Evolutionary conservation across 768 basidiomycete genomes (phyloP).

Genomic region (Pleurotus platypus): DNA sequence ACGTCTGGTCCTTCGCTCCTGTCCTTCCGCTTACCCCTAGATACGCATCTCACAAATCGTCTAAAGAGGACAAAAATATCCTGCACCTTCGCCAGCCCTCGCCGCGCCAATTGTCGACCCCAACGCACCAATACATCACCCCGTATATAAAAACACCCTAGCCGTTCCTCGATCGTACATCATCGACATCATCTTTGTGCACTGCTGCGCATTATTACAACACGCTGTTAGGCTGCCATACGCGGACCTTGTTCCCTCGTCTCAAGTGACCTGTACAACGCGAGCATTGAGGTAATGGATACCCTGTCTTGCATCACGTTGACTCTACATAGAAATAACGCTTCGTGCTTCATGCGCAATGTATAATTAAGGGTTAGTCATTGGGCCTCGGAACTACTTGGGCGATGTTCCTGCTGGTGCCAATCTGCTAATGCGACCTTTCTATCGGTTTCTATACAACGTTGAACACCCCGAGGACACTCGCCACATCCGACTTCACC

Average conservation of each 20-base stretch:
- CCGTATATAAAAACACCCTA: not conserved
- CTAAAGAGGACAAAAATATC: not conserved
- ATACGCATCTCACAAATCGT: not conserved
- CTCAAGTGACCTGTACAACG: constrained; percentile 1
- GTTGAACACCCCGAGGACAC: too few species aligned
- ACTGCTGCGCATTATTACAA: constrained; percentile 3
- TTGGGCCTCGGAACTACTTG: not conserved
- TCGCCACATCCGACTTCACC: constrained; percentile 3
- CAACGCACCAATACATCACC: not conserved
- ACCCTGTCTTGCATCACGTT: too few species aligned
- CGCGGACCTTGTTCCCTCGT: not conserved
- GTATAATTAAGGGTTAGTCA: not conserved
- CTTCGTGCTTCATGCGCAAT: not conserved
- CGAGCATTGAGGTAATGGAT: too few species aligned
- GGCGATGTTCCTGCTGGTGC: not conserved
- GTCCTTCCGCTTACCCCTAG: not conserved
- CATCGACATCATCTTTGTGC: too few species aligned
- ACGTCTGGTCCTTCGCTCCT: too few species aligned
- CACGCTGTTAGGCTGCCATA: not conserved
- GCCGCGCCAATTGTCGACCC: not conserved
- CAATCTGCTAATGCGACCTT: not conserved
- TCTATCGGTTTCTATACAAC: constrained; percentile 7
- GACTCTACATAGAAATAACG: too few species aligned
- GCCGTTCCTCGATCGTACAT: constrained; percentile 3
- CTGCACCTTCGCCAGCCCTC: too few species aligned